Evolutionary conservation across 495 filamentous ascomycete species (phyloP).

Genomic region (Cairneyella variabilis): DNA sequence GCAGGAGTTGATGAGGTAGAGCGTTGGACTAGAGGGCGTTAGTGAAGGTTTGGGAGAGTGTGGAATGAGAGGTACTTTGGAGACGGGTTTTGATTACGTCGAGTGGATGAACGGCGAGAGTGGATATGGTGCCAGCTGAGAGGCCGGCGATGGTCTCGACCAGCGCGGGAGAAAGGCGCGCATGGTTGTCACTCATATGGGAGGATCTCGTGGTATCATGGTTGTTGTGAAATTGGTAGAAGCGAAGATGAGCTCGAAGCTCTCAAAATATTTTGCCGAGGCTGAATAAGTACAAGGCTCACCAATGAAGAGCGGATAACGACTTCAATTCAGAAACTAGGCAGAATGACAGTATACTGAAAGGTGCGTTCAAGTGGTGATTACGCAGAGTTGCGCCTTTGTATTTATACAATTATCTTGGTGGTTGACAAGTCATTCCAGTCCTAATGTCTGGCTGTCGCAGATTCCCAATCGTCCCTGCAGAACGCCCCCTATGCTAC

Average conservation of each 20-base stretch:
- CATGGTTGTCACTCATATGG: conserved; percentile 29
- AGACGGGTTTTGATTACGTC: conserved; percentile 95
- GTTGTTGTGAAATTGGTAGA: conserved; percentile 7
- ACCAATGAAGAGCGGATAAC: too few relatives aligned
- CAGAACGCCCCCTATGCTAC: conserved; percentile 21
- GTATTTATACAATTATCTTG: conserved; percentile 19
- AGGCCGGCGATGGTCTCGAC: conserved; percentile 91
- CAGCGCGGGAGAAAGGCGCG: conserved; percentile 51
- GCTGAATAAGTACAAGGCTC: too few relatives aligned
- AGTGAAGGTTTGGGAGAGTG: background rate
- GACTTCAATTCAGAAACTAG: background rate
- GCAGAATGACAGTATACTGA: background rate
- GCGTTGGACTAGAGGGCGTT: conserved; percentile 21
- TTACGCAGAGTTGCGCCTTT: conserved; percentile 3
- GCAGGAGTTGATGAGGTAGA: conserved; percentile 28
- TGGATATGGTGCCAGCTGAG: conserved; percentile 79
- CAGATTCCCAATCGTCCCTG: background rate
- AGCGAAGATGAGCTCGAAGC: conserved; percentile 13
- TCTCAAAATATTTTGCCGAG: conserved; percentile 21
- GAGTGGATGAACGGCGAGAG: conserved; percentile 78
- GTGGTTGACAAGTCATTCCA: conserved; percentile 4
- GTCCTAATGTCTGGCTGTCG: background rate
- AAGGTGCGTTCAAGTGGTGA: conserved; percentile 15
- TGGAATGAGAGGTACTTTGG: conserved; percentile 55
- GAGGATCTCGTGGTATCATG: conserved; percentile 12